These are phyloP conservation scores for Ceratocystis variospora DNA, from an alignment of 2,329 filamentous ascomycete genomes.

Conservation along the genomic window DNA sequence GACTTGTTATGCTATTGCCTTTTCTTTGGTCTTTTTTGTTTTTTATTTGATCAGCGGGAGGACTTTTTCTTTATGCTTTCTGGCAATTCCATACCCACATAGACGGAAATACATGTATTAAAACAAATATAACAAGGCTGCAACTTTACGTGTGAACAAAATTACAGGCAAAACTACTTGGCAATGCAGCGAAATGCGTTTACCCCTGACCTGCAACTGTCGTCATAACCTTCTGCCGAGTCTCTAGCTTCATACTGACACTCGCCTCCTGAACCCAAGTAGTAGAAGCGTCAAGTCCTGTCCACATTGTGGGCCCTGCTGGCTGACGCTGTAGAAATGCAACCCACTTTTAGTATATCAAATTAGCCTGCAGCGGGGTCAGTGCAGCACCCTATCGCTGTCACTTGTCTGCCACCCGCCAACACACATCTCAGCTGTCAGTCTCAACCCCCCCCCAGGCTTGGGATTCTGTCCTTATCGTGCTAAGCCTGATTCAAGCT, in stretches of 20 bases:
- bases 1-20: background rate
- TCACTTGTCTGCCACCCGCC: background rate
- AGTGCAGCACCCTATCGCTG: background rate
- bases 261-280: no score
- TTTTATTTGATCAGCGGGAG: background rate
- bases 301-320: background rate
- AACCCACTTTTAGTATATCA: background rate
- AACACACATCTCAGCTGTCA: background rate
- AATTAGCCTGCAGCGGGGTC: background rate
- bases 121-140: background rate
- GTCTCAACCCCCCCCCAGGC: background rate
- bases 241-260: no score
- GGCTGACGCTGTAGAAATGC: background rate
- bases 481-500: background rate
- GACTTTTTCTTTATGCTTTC: conserved; percentile 1
- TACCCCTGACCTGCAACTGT: background rate
- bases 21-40: background rate
- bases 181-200: no score
- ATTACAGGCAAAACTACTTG: no score
- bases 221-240: background rate
- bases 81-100: background rate
- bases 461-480: conserved; percentile 4
- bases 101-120: background rate
- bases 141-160: no score
- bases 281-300: background rate